A percentile compares a stretch with the other conserved stretches of the same genome.
Conservation (phyloP, 116 monocot genomes). For the Trichopus zeylanicus region DNA sequence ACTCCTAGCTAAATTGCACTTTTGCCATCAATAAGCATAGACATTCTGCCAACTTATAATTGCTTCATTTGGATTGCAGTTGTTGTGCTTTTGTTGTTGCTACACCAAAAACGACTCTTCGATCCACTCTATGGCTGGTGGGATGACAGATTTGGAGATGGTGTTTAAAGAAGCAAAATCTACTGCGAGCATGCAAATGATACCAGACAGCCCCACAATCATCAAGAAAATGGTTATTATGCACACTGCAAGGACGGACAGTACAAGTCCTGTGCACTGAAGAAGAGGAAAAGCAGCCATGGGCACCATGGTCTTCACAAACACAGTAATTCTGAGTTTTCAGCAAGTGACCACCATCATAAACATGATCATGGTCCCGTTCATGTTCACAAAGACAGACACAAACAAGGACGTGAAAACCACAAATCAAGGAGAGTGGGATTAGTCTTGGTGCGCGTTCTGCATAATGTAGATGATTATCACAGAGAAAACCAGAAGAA, state of each 20-base stretch:
- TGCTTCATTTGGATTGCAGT: slow-evolving; percentile 35
- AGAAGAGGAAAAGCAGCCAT: slow-evolving; percentile 21
- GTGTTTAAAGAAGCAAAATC: slow-evolving; percentile 2
- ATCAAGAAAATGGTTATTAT: slow-evolving; percentile 4
- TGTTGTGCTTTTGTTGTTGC: slow-evolving; percentile 61
- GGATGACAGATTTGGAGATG: slow-evolving; percentile 26
- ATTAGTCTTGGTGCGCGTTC: background rate
- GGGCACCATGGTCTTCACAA: slow-evolving; percentile 13
- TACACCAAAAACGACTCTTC: slow-evolving; percentile 91
- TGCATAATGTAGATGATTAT: background rate
- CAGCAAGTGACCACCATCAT: slow-evolving; percentile 16
- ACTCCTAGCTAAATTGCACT: background rate
- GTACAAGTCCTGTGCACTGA: slow-evolving; percentile 6
- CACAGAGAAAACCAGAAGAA: background rate
- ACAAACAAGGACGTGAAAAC: slow-evolving; percentile 31
- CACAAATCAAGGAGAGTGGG: no score
- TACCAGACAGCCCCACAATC: slow-evolving; percentile 1
- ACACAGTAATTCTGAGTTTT: slow-evolving; percentile 14
- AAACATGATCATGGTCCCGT: slow-evolving; percentile 13
- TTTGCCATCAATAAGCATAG: background rate
- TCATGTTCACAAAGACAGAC: slow-evolving; percentile 22
- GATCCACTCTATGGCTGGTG: slow-evolving; percentile 78
- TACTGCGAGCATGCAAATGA: slow-evolving; percentile 17
- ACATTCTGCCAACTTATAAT: background rate
- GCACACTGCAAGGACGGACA: slow-evolving; percentile 8